Evolutionary conservation across 805 yeast species (phyloP), one percentile per base, ranked within the genome.

Genomic region (Ogataea ramenticola): DNA sequence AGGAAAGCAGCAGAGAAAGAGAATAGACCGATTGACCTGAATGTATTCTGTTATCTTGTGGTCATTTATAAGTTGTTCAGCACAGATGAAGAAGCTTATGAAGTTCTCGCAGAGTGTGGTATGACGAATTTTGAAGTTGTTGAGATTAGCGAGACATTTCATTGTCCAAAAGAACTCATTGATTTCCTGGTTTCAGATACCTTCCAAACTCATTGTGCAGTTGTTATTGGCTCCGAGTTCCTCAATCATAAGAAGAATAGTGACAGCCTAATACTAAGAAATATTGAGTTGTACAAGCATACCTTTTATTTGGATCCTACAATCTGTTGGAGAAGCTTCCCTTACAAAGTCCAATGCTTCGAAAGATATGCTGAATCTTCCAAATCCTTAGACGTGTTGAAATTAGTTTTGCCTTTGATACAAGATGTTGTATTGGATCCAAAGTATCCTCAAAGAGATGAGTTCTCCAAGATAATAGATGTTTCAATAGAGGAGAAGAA

Each of bases 61-160:
- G 54, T 57, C 39, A 39, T 58, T 2, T 72, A 53, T 45, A 51
- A 72, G 1, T 46, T 71, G 9, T 50, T 65, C 20, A 58, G 62
- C 21, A 60, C 66, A 3, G 66, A 67, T 41, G 50, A 50, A 5
- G 73, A 73, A 15, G 57, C 74, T 33, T 45, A 46, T 2, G 49
- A 53, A 16, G 41, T 58, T 0, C 47, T 72, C 19, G 55, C 60
- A 26, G 65, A 61, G 3, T 63, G 65, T 42, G 72, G 66, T 8
- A 42, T 68, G 22, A 39, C 38, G 1, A 60, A 60, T 17, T 61
- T 55, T 10, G 70, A 66, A 9, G 48, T 59, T 46, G 46, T 65
- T 3, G 38, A 40, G 1, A 42, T 74, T 22, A 61, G 56, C 34
- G 66, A 62, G 1, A 57, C 60, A 14, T 54, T 57, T 19, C 58